These are phyloP conservation scores for Typha latifolia DNA, from an alignment of 176 grass and related monocot genomes.

Conservation along the genomic window DNA sequence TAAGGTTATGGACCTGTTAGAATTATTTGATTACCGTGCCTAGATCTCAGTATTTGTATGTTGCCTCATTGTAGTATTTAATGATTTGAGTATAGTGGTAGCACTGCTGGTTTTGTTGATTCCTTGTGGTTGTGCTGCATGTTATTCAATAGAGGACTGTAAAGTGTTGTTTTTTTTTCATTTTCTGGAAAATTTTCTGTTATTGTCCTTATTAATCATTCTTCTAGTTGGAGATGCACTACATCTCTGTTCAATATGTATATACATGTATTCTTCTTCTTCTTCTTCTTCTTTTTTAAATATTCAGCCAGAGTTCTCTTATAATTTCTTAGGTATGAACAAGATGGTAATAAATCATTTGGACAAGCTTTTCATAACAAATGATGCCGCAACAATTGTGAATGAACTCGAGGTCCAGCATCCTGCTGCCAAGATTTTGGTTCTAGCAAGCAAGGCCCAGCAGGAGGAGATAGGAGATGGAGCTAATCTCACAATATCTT, in stretches of 20 bases:
- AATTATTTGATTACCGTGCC: background rate
- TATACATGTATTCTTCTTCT: background rate
- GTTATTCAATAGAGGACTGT: background rate
- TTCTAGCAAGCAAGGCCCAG: constrained; percentile 59
- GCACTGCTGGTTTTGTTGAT: background rate
- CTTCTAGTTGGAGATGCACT: background rate
- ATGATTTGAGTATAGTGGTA: background rate
- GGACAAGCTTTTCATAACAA: constrained; percentile 79
- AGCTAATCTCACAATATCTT: constrained; percentile 87
- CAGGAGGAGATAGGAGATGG: constrained; percentile 90
- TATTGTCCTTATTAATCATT: background rate
- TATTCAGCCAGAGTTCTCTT: no score
- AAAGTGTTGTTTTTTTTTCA: background rate
- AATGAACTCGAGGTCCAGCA: constrained; percentile 92
- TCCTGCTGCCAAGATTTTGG: constrained; percentile 82
- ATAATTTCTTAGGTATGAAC: constrained; percentile 60
- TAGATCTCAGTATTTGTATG: background rate
- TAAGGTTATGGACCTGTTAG: background rate
- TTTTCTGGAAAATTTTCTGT: background rate
- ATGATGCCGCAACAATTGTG: constrained; percentile 71
- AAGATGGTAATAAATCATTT: constrained; percentile 96
- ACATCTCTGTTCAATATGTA: background rate
- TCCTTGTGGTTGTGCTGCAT: background rate
- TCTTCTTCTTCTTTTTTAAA: background rate
- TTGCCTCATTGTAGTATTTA: background rate